Conservation (phyloP, 495 filamentous ascomycete species). For the Copromyces sp. region DNA sequence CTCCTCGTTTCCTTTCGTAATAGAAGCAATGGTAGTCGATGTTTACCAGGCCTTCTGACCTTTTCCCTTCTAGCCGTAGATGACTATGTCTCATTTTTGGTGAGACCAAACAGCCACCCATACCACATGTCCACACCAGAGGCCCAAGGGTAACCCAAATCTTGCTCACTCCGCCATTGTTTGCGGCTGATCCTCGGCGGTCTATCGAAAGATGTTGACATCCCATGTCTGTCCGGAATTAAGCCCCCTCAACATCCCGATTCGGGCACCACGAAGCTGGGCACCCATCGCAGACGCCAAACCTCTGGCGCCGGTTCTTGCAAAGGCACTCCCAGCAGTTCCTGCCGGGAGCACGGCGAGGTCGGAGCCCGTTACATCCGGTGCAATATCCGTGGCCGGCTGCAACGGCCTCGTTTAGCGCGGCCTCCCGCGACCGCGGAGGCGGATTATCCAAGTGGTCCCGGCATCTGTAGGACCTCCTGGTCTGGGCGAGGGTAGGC, state of each 20-base stretch:
- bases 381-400: not conserved
- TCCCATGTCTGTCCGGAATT: too few species aligned
- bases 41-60: too few species aligned
- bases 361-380: not conserved
- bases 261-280: not conserved
- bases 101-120: too few species aligned
- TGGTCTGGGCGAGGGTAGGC: not conserved
- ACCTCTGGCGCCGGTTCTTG: not conserved
- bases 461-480: not conserved
- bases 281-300: not conserved
- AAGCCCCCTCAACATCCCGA: too few species aligned
- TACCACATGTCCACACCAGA: too few species aligned
- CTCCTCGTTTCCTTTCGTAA: too few species aligned
- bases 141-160: too few species aligned
- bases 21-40: too few species aligned
- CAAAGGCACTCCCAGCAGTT: not conserved
- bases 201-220: rapidly evolving
- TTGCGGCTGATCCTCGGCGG: too few species aligned
- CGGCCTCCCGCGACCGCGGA: not conserved
- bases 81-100: too few species aligned
- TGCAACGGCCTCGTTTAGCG: not conserved
- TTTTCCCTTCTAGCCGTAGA: too few species aligned
- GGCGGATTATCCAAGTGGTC: not conserved
- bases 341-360: not conserved
- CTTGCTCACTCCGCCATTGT: too few species aligned